Evolutionary conservation across 495 filamentous ascomycete genomes (phyloP), one percentile per base, ranked within the genome.

Genomic region (Pyrenopolyporus hunteri): DNA sequence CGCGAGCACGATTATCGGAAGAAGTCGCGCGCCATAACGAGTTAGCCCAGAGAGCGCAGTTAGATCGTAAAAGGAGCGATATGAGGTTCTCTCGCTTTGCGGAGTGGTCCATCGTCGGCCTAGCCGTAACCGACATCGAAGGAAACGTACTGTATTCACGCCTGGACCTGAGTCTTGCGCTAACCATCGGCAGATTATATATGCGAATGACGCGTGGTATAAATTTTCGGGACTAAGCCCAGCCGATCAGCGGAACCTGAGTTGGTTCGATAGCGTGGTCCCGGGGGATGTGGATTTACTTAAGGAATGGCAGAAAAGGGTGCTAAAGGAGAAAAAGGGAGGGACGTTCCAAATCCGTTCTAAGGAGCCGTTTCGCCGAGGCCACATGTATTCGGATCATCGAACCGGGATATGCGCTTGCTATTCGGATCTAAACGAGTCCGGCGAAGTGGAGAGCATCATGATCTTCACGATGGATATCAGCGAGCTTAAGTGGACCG

Each of bases 401-500:
- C 57, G 62, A n/a, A 59, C 66, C 4, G 66, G 66, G 14, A 50
- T 72, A 1, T 63, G 66, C 19, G 61, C 67, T 10, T 64, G 66
- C 23, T 66, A 72, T 49, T 66, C 70, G 23, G 70, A 72, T 37
- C 43, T 67, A n/a, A 63, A 69, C 49, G 67, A 72, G 19, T 44
- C 14, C 5, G 65, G 61, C 5, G 56, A 67, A 6, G 59, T 72
- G 0, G 58, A 63, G 23, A 63, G 66, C 17, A 54, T 71, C 5
- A 69, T 71, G 66, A 56, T 65, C 28, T 63, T 68, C 7, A 69
- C 68, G 13, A 67, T 66, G 46, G 76, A 83, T 36, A 81, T 82
- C 31, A 81, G 75, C 45, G 60, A 68, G 29, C 73, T 82, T 25
- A 82, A 80, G 54, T 76, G 66, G 56, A 75, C 78, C 1, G 78